Conservation (phyloP, 352 stramenopile species). For the Phytopythium montanum region DNA sequence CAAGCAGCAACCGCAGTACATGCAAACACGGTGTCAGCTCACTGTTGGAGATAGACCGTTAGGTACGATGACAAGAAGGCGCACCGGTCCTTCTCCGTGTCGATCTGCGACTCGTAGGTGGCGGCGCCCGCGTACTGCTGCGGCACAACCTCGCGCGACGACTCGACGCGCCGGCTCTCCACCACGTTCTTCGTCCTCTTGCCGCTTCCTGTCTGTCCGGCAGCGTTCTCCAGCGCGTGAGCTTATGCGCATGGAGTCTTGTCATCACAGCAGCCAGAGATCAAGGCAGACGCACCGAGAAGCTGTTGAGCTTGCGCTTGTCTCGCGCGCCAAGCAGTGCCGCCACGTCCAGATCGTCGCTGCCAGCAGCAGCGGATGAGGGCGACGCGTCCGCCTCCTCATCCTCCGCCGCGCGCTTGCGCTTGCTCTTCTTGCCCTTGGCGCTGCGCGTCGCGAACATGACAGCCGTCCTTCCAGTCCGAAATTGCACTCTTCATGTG, state of each 20-base stretch:
- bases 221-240: neutral
- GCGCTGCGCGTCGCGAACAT: conserved; percentile 39
- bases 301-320: conserved; percentile 43
- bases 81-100: conserved; percentile 74
- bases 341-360: conserved; percentile 6
- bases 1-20: neutral
- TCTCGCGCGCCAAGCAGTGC: conserved; percentile 5
- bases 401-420: conserved; percentile 31
- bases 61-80: neutral
- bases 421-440: conserved; percentile 52
- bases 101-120: conserved; percentile 83
- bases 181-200: conserved; percentile 68
- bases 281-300: conserved; percentile 28
- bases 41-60: neutral
- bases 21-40: neutral
- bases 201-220: conserved; percentile 35
- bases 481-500: no score
- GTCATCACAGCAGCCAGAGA: neutral
- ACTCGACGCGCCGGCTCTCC: conserved; percentile 53
- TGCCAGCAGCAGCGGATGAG: neutral
- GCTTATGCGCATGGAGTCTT: neutral
- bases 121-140: conserved; percentile 78
- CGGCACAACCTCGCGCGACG: conserved; percentile 69
- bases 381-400: conserved; percentile 13
- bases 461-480: neutral